Conservation (phyloP, 768 basidiomycete genomes). For the Suillus subaureus region DNA sequence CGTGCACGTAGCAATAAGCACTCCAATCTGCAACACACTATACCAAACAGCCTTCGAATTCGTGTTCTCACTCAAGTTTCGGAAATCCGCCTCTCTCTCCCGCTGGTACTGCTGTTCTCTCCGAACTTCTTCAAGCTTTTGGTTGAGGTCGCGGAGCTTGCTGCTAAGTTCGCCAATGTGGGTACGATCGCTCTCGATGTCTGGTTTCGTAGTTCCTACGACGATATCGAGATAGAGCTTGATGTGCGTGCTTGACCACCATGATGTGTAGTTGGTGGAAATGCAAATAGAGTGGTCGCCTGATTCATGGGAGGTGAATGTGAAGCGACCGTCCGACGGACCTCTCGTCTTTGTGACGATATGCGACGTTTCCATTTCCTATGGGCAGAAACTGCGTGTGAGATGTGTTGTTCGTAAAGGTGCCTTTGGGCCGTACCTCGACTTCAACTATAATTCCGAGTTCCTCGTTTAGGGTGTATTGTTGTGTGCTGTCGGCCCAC, state of each 20-base stretch:
- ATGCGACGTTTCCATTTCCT: slow-evolving; percentile 89
- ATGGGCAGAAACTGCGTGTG: slow-evolving; percentile 2
- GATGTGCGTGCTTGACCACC: slow-evolving; percentile 87
- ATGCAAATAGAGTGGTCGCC: slow-evolving; percentile 98
- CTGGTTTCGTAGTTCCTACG: slow-evolving; percentile 84
- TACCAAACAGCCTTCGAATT: slow-evolving; percentile 97
- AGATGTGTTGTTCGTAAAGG: background rate
- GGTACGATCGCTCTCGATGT: slow-evolving; percentile 83
- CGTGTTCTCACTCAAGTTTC: slow-evolving; percentile 85
- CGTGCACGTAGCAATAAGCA: slow-evolving; percentile 80
- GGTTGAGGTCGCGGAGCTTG: slow-evolving; percentile 91
- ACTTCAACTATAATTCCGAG: slow-evolving; percentile 92
- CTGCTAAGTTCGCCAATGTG: slow-evolving; percentile 81
- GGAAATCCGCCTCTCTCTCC: slow-evolving; percentile 89
- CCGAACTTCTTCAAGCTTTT: slow-evolving; percentile 89
- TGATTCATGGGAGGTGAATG: slow-evolving; percentile 95
- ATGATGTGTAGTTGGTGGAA: slow-evolving; percentile 88
- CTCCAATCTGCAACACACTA: slow-evolving; percentile 82
- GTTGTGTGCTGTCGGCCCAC: slow-evolving; percentile 76
- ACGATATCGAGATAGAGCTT: slow-evolving; percentile 94
- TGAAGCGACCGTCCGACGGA: slow-evolving; percentile 88
- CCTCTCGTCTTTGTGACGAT: slow-evolving; percentile 88
- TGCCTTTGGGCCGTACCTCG: slow-evolving; percentile 55
- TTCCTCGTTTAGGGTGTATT: slow-evolving; percentile 69
- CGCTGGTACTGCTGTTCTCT: slow-evolving; percentile 98